Conservation (phyloP, 176 grass and related monocot genomes). For the Aegilops speltoides region DNA sequence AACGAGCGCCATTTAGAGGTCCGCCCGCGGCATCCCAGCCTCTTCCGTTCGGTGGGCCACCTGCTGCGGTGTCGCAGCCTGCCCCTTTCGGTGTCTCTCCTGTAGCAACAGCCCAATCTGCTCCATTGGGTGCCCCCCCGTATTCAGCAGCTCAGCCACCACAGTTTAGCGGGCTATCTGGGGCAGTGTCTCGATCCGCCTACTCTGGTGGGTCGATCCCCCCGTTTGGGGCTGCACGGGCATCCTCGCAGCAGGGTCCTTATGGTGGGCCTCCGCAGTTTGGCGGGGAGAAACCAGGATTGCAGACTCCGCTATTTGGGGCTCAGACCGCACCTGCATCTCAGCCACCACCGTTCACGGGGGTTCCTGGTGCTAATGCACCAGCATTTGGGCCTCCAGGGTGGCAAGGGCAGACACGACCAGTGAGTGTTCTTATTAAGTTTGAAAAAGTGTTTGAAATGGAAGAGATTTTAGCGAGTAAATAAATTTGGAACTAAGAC, state of each 20-base stretch:
- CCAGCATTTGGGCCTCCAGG: conserved; percentile 20
- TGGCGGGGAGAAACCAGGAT: conserved; percentile 30
- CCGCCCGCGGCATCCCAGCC: conserved; percentile 15
- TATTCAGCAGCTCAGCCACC: conserved; percentile 32
- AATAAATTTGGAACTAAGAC: background rate
- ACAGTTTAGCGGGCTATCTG: conserved; percentile 16
- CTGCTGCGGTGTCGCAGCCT: conserved; percentile 9
- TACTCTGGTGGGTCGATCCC: conserved; percentile 12
- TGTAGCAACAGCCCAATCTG: background rate
- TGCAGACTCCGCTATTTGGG: conserved; percentile 25
- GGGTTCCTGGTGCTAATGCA: conserved; percentile 13
- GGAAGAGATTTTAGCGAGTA: background rate
- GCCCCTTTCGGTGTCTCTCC: conserved; percentile 26
- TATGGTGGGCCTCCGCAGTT: conserved; percentile 48
- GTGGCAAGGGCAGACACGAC: conserved; percentile 49
- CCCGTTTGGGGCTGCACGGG: conserved; percentile 10
- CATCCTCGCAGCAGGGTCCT: conserved; percentile 14
- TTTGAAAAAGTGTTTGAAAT: conserved; percentile 2
- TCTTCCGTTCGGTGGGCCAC: conserved; percentile 14
- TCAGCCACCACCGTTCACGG: conserved; percentile 33
- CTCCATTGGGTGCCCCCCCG: background rate
- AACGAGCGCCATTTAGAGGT: conserved; percentile 24
- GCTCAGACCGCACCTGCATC: conserved; percentile 2
- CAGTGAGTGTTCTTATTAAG: conserved; percentile 29
- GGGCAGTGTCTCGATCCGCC: background rate